Base-by-base conservation (phyloP, 345 rosid species). In the Psidium guajava region DNA sequence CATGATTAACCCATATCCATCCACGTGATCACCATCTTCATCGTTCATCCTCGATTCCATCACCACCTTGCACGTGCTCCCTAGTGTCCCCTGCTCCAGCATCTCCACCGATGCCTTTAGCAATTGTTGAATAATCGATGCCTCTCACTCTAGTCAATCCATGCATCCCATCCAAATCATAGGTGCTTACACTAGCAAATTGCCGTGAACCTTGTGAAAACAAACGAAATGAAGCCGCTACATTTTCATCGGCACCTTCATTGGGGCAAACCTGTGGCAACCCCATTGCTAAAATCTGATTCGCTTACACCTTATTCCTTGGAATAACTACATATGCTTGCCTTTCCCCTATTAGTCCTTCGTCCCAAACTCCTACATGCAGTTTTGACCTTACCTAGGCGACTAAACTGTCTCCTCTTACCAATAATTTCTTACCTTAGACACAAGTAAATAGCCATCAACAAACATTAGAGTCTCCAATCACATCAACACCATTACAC, bases 221-320 rank as follows among this genome's bases (percentile, higher is more conserved):
- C 18, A 90, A 86, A 87, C 86, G 87, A 77, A 86, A 69, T 5
- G 93, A 82, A 58, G 91, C 84, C 83, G 91, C 90, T 83, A 89
- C 85, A 86, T 88, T 88, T 88, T 85, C 98, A 82, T 91, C 87
- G 50, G 86, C 87, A 85, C 83, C 85, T 77, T 89, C 93, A 85
- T 82, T 77, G 44, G 97, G 90, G 90, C 94, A 89, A 88, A 92
- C 90, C 87, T 93, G 98, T 1, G 96, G 99, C 89, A 96, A 86
- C 61, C 99, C 98, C 98, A 96, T 96, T 21, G 82, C 90, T 58
- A 86, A 84, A 86, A 81, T 75, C 86, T 74, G 84, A 69, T 69
- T 69, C 6, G 10, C 47, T 69, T 69, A 32, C 77, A 36, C 47
- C n/a, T 36, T 52, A 86, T 87, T 64, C 57, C 53, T 57, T 52